Evolutionary conservation across 148 eudicot species (phyloP).

Genomic region (Dysphania ambrosioides): DNA sequence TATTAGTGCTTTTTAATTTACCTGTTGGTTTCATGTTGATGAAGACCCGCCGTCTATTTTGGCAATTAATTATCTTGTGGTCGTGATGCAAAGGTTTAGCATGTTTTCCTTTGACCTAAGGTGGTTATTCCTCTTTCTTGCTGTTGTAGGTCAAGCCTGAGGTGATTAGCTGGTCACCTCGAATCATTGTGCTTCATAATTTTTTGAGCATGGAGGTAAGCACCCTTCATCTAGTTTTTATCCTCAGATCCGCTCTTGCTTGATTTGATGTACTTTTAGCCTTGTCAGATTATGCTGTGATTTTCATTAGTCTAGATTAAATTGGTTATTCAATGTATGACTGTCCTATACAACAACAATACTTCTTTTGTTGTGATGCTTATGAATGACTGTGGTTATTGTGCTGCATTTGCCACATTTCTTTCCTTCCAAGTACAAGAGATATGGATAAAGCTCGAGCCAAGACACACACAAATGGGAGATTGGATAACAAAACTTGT

Average conservation of each 20-base stretch:
- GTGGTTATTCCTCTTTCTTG: conserved; percentile 7
- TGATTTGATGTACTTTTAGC: background rate
- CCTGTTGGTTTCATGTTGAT: background rate
- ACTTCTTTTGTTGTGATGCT: background rate
- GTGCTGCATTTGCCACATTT: too few species aligned
- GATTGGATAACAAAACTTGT: too few species aligned
- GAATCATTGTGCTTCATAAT: conserved; percentile 73
- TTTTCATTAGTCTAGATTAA: background rate
- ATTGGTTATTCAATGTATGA: background rate
- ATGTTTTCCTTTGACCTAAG: conserved; percentile 1
- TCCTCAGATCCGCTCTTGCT: background rate
- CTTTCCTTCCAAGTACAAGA: too few species aligned
- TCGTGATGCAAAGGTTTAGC: background rate
- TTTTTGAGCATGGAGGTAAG: conserved; percentile 75
- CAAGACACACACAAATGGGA: too few species aligned
- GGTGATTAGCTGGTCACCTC: conserved; percentile 76
- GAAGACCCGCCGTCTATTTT: background rate
- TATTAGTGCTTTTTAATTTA: too few species aligned
- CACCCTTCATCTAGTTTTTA: background rate
- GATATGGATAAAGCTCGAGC: too few species aligned
- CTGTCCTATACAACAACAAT: background rate
- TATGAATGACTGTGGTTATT: background rate
- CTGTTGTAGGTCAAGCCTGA: conserved; percentile 76
- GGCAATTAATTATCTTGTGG: background rate
- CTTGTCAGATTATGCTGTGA: background rate